Evolutionary conservation across 2,329 filamentous ascomycete genomes (phyloP), one percentile per base, ranked within the genome.

Genomic region (Calcarisporium arbuscula): DNA sequence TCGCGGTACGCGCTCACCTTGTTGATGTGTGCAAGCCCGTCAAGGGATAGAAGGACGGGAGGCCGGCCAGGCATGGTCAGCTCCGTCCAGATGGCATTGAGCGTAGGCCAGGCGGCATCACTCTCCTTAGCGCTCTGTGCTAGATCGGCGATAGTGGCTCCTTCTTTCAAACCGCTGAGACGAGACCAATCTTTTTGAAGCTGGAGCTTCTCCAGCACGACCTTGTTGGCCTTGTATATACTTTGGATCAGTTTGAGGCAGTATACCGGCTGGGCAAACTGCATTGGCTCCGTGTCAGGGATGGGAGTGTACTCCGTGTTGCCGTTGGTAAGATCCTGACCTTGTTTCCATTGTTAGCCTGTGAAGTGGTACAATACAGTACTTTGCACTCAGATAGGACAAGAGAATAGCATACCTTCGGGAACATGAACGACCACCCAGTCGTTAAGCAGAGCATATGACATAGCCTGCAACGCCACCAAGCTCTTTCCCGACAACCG

Each of bases 381-480:
- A n/a, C n/a, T n/a, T n/a, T n/a, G n/a, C n/a, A n/a, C n/a, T n/a
- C n/a, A n/a, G n/a, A n/a, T 38, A 46, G 34, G 26, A 29, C 7
- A 12, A 28, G 30, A 33, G 29, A 40, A 25, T 9, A 25, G 16
- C 70, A 50, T 68, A 94, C 89, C 84, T 65, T 98, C 88, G 23
- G 92, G 89, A 33, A 96, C 72, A 52, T 85, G 82, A 39, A 98
- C 72, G 30, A 96, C 88, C 28, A 95, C 71, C 87, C 89, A 96
- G 19, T 83, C 74, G 57, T 87, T 86, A 51, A 89, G 57, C 46
- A 90, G 80, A 2, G 78, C 90, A 60, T 89, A 81, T 14, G 83
- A 69, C 73, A 94, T 77, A 25, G 83, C 84, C 64, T 96, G 89
- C 29, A 95, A 67, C 51, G 94, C 60, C 51, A 94, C 64, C 48